These are phyloP conservation scores for Aspergillus baeticus DNA, from an alignment of 495 filamentous ascomycete genomes.

Conservation along the genomic window DNA sequence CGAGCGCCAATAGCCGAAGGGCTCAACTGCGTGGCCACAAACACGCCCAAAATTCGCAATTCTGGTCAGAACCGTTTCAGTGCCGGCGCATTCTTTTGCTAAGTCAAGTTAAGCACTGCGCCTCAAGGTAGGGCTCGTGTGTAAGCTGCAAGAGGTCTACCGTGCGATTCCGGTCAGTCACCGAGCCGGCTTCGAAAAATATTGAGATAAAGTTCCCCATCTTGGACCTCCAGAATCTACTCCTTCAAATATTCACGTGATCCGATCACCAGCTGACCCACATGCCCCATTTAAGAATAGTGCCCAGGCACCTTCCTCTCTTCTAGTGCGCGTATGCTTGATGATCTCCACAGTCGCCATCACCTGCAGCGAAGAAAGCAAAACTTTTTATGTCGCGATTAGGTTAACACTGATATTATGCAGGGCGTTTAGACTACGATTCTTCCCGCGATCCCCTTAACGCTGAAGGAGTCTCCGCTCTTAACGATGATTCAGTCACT, in stretches of 20 bases:
- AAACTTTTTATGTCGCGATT: not conserved
- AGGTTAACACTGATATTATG: not conserved
- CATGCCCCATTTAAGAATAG: slow-evolving; percentile 2
- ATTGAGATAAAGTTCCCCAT: too few relatives aligned
- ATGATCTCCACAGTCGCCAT: not conserved
- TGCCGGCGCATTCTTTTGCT: not conserved
- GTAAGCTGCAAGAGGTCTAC: too few relatives aligned
- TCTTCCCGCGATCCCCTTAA: not conserved
- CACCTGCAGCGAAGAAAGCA: too few relatives aligned
- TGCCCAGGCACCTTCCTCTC: not conserved
- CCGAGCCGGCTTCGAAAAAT: too few relatives aligned
- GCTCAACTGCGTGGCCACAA: not conserved
- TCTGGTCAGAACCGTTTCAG: not conserved
- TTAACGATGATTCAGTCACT: slow-evolving; percentile 1
- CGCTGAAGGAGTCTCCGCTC: not conserved
- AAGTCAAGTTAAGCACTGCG: not conserved
- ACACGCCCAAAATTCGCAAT: not conserved
- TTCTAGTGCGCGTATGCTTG: not conserved
- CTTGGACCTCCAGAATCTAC: too few relatives aligned
- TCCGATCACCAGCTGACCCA: not conserved
- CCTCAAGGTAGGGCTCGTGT: too few relatives aligned
- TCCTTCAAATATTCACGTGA: not conserved
- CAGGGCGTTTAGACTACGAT: not conserved
- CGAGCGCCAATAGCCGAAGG: not conserved
- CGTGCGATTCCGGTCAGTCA: too few relatives aligned